phyloP scores from a whole-genome alignment of 2,329 filamentous ascomycete species.

The Colletotrichum destructivum region DNA sequence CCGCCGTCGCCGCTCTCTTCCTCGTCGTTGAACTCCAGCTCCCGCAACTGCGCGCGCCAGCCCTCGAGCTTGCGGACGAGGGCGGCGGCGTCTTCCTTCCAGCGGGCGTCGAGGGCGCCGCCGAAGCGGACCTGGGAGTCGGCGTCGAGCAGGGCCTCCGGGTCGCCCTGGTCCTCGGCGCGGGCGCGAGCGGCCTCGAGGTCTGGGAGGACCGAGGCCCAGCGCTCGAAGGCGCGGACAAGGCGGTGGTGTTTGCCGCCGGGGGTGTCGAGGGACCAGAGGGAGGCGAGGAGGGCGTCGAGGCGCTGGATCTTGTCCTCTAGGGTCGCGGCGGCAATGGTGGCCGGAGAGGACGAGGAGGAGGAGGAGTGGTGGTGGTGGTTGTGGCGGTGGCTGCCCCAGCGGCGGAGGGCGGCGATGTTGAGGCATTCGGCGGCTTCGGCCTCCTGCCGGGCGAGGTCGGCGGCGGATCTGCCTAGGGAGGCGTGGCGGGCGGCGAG shows the following conservation, averaged over 20 bases:
- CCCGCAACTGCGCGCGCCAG: constrained; percentile 65
- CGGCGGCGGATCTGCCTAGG: constrained; percentile 53
- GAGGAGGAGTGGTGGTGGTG: not conserved
- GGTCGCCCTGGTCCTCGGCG: constrained; percentile 52
- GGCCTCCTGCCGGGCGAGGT: constrained; percentile 56
- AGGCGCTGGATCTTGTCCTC: constrained; percentile 72
- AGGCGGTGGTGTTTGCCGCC: constrained; percentile 70
- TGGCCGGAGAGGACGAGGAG: too few species aligned
- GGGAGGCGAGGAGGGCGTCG: constrained; percentile 68
- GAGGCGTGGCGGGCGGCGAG: constrained; percentile 63
- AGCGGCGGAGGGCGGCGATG: constrained; percentile 65
- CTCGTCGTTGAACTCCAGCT: constrained; percentile 55
- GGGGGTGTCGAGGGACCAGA: constrained; percentile 71
- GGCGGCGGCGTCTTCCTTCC: constrained; percentile 71
- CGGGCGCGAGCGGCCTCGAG: constrained; percentile 61
- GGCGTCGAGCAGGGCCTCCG: constrained; percentile 48
- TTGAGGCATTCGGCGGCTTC: constrained; percentile 66
- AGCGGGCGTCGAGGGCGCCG: constrained; percentile 68
- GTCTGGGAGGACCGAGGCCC: constrained; percentile 65
- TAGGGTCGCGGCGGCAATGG: constrained; percentile 47
- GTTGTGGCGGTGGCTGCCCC: constrained; percentile 55
- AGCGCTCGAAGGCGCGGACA: constrained; percentile 72
- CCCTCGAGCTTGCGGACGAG: constrained; percentile 69
- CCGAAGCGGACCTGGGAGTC: constrained; percentile 63
- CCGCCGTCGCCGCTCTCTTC: constrained; percentile 40